Conservation (phyloP, 2,329 filamentous ascomycete genomes). For the Aureobasidium mangrovei region DNA sequence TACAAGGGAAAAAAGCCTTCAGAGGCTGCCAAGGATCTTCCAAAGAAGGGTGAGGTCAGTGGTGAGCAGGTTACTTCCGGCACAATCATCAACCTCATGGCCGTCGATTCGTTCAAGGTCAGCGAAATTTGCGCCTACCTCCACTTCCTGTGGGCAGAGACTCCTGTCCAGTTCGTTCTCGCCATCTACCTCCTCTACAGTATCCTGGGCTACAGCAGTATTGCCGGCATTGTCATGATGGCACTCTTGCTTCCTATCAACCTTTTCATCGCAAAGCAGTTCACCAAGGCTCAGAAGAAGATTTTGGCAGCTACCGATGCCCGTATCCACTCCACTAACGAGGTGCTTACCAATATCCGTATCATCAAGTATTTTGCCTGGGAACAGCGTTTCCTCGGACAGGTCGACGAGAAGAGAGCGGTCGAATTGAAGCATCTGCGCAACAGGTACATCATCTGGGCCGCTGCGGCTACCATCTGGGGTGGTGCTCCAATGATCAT, state of each 20-base stretch:
- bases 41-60: slow-evolving; percentile 25
- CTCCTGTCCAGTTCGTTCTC: slow-evolving; percentile 78
- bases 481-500: slow-evolving; percentile 92
- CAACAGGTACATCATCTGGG: slow-evolving; percentile 82
- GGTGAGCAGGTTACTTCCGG: slow-evolving; percentile 77
- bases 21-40: slow-evolving; percentile 34
- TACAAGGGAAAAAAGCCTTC: slow-evolving; percentile 51
- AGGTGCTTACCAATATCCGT: slow-evolving; percentile 91
- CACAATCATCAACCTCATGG: slow-evolving; percentile 99
- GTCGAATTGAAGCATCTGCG: slow-evolving; percentile 71
- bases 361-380: slow-evolving; percentile 99
- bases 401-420: slow-evolving; percentile 80
- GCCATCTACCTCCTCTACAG: slow-evolving; percentile 76
- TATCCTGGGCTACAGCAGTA: slow-evolving; percentile 85
- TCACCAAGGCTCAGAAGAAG: slow-evolving; percentile 76
- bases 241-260: slow-evolving; percentile 80
- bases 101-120: slow-evolving; percentile 98
- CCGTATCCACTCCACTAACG: slow-evolving; percentile 91
- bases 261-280: slow-evolving; percentile 76
- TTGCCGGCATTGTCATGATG: slow-evolving; percentile 90
- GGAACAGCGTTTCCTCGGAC: slow-evolving; percentile 81
- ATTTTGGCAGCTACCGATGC: slow-evolving; percentile 93
- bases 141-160: slow-evolving; percentile 88
- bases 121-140: slow-evolving; percentile 90
- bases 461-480: slow-evolving; percentile 86